A percentile compares a stretch with the other conserved stretches of the same genome.
Conservation (phyloP, 176 grass and related monocot species). For the Cenchrus purpureus region DNA sequence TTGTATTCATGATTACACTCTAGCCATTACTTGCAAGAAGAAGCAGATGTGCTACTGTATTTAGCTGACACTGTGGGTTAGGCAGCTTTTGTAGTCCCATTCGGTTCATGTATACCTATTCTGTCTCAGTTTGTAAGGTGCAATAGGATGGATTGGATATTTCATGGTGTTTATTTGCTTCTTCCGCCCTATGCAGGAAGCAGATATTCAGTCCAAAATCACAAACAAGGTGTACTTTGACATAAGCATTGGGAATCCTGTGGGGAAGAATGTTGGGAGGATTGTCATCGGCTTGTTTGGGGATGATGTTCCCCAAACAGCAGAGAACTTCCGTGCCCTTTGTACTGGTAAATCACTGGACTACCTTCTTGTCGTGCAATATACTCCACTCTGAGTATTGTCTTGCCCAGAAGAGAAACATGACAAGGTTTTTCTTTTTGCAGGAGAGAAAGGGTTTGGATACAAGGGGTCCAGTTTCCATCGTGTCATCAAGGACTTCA, state of each 20-base stretch:
- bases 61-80: neutral
- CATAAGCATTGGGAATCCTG: slow-evolving; percentile 82
- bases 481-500: slow-evolving; percentile 92
- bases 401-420: neutral
- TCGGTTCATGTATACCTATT: neutral
- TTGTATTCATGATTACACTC: neutral
- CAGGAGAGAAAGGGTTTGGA: slow-evolving; percentile 94
- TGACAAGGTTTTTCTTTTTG: slow-evolving; percentile 10
- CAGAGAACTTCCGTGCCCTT: slow-evolving; percentile 90
- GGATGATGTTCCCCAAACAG: slow-evolving; percentile 86
- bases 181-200: slow-evolving; percentile 50
- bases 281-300: slow-evolving; percentile 89
- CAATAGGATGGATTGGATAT: neutral
- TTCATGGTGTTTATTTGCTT: neutral
- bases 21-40: neutral
- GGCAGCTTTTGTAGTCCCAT: neutral
- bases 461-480: slow-evolving; percentile 91
- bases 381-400: neutral
- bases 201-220: slow-evolving; percentile 75
- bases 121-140: neutral
- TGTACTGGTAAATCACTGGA: slow-evolving; percentile 60
- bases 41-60: neutral
- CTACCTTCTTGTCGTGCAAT: neutral
- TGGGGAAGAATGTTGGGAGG: slow-evolving; percentile 70
- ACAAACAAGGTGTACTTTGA: slow-evolving; percentile 98